Percentiles rank a stretch among this genome's conserved stretches.
Evolutionary conservation across 495 filamentous ascomycete species (phyloP).

Genomic region (Immersiella caudata): DNA sequence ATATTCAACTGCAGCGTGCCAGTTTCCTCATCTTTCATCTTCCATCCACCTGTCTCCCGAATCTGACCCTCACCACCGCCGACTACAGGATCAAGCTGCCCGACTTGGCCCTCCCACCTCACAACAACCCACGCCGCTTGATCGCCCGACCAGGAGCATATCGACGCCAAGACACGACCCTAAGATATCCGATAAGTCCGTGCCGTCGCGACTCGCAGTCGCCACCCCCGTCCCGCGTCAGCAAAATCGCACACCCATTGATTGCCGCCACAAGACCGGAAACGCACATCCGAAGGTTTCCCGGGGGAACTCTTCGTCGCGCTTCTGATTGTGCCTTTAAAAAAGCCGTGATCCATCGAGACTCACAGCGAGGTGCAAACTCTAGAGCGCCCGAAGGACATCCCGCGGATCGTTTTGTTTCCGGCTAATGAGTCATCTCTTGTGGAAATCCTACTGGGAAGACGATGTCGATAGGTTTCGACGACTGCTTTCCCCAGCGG

Average conservation of each 20-base stretch:
- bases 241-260: constrained; percentile 19
- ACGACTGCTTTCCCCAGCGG: constrained; percentile 72
- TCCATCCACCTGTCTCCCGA: neutral
- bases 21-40: neutral
- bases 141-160: neutral
- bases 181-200: constrained; percentile 11
- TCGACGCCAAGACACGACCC: neutral
- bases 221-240: constrained; percentile 18
- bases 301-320: constrained; percentile 35
- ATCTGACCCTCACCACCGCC: neutral
- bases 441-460: constrained; percentile 95
- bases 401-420: constrained; percentile 28
- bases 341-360: constrained; percentile 80
- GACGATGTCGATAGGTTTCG: constrained; percentile 93
- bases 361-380: constrained; percentile 80
- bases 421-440: constrained; percentile 88
- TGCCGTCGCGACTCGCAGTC: constrained; percentile 22
- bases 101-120: neutral
- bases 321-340: constrained; percentile 66
- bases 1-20: constrained; percentile 6
- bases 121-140: neutral
- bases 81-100: neutral
- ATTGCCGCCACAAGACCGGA: constrained; percentile 14
- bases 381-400: constrained; percentile 56
- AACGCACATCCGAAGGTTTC: constrained; percentile 9